Evolutionary conservation across 192 early-diverging fungal genomes (phyloP), one percentile per base, ranked within the genome.

Genomic region (Backusella mclennaniae): DNA sequence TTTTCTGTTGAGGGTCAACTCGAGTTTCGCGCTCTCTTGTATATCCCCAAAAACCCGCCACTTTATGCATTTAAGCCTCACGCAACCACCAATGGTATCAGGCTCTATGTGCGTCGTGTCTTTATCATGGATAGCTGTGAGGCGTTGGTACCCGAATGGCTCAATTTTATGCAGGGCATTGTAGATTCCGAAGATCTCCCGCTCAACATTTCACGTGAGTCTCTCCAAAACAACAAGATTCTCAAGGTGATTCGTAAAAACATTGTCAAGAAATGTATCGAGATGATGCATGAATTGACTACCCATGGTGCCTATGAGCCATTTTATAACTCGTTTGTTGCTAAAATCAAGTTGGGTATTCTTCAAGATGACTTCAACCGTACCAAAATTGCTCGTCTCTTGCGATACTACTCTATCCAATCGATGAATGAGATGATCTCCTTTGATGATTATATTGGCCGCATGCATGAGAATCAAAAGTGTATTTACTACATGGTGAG

Each of bases 91-190:
- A 98, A 98, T 92, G 98, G 98, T 93, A 98, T 99, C 92, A 98
- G 98, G 90, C 91, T 99, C 73, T 99, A 98, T 86, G 97, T 99
- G 79, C 95, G 96, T 79, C 96, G 97, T 78, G 96, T 99, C 78
- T 98, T 99, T 88, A 99, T 99, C 87, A 98, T 96, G 95, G 97
- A 99, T 84, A 96, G 99, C 91, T 97, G 95, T 87, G 96, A 97
- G 79, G 97, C 99, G 80, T 86, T 99, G 78, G 96, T 99, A 78
- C 98, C 98, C 78, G 96, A 99, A 87, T 99, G 95, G 94, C 91
- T 99, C 80, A 93, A 90, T 85, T 99, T 99, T 83, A 89, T 99
- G 93, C 96, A 99, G 94, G 98, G 96, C 87, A 93, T 99, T 79
- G 98, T 99, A 79, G 98, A 99, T 88, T 98, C 98, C 77, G 98